Evolutionary conservation across 768 basidiomycete genomes (phyloP), one percentile per base, ranked within the genome.

Genomic region (Porphyrellus cyaneotinctus): DNA sequence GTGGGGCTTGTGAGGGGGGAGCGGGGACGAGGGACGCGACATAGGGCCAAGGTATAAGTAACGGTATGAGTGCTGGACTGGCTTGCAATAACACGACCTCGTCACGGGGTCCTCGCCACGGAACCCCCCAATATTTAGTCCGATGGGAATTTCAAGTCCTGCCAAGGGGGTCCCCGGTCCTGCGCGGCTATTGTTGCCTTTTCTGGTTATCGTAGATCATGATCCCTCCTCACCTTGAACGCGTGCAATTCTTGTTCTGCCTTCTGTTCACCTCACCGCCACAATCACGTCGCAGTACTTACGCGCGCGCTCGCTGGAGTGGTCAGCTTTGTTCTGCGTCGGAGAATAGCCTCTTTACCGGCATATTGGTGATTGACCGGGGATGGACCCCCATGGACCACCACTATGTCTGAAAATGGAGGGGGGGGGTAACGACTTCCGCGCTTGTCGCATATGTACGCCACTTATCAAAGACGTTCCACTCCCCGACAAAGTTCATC

Each of bases 391-490:
- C 59, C 52, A 20, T 39, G 28, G 23, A 36, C 32, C 14, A 24
- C 23, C 46, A 66, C 54, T 66, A 62, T 68, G 58, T 44, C 68
- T 68, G 20, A 18, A 28, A 57, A 58, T 36, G 44, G 64, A 64
- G 11, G 54, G 58, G 32, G 58, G 39, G 51, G 49, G n/a, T n/a
- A n/a, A n/a, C n/a, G n/a, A 58, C 58, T 44, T 69, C 67, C 67
- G 69, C 65, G 64, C 69, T 56, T 64, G 69, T 70, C 67, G 67
- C 61, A 51, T 51, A n/a, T n/a, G n/a, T n/a, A 51, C 66, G 66
- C 66, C 67, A 68, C 66, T 58, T 53, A 69, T 60, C 65, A 67
- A 62, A 64, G 64, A 31, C 43, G 38, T 42, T 36, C 20, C 41
- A 28, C 26, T 28, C n/a, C n/a, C 49, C 42, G 41, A 67, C 64